phyloP scores from a whole-genome alignment of 2,329 filamentous ascomycete genomes.

The Neonectria neomacrospora region DNA sequence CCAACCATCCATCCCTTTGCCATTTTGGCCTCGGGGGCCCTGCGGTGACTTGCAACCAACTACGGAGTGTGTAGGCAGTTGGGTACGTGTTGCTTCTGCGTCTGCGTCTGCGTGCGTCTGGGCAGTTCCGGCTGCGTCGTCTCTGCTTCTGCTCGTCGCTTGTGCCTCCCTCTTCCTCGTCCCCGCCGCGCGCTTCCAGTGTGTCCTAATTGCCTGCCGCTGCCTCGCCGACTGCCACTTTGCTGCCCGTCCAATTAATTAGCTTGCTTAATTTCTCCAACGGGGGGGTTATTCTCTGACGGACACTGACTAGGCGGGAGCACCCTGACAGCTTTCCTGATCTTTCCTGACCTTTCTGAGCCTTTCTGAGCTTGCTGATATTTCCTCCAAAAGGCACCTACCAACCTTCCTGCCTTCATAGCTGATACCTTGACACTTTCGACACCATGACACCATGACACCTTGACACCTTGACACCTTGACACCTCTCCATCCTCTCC shows the following conservation, averaged over 20 bases:
- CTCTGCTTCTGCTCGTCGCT: background rate
- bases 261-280: background rate
- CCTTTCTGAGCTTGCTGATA: background rate
- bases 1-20: conserved; percentile 1
- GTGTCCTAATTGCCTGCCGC: background rate
- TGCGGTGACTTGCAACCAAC: background rate
- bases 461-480: background rate
- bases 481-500: background rate
- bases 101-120: background rate
- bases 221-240: background rate
- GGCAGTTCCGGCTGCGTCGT: background rate
- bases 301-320: background rate
- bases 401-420: background rate
- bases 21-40: background rate
- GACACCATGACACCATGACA: background rate
- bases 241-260: background rate
- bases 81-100: no score
- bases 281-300: background rate
- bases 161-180: background rate
- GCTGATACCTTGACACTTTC: no score
- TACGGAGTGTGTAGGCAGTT: background rate
- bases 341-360: no score
- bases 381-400: background rate
- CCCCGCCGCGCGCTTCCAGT: background rate
- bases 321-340: background rate